Conservation (phyloP, 2,329 filamentous ascomycete genomes). For the Alternaria triticina region DNA sequence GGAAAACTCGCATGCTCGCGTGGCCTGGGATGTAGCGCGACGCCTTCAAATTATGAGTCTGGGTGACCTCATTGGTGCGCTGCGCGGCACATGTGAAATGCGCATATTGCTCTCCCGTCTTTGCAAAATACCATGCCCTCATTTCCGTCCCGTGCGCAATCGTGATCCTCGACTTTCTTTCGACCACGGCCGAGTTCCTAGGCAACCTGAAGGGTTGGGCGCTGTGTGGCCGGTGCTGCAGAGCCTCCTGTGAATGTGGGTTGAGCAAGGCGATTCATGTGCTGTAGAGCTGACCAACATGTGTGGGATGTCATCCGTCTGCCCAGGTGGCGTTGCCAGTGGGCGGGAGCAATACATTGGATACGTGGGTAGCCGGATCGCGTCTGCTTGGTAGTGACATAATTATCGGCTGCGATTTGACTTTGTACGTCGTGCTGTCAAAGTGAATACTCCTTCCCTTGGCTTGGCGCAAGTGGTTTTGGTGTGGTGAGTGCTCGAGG, state of each 20-base stretch:
- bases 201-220: not conserved
- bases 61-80: not conserved
- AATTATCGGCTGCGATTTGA: not conserved
- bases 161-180: not conserved
- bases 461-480: not conserved
- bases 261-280: not conserved
- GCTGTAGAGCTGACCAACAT: not conserved
- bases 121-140: constrained; percentile 3
- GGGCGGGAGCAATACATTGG: not conserved
- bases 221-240: not conserved
- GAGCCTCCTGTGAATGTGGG: not conserved
- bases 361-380: not conserved
- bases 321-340: not conserved
- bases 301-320: not conserved
- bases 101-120: not conserved
- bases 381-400: not conserved
- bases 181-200: not conserved
- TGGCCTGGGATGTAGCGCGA: not conserved
- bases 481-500: not conserved
- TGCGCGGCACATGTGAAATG: not conserved
- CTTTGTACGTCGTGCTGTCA: not conserved
- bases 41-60: not conserved
- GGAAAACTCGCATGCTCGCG: not conserved
- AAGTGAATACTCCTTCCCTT: not conserved
- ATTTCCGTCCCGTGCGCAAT: constrained; percentile 10